Base-by-base conservation (phyloP, 345 rosid genomes). In the Eucalyptus paniculata region DNA sequence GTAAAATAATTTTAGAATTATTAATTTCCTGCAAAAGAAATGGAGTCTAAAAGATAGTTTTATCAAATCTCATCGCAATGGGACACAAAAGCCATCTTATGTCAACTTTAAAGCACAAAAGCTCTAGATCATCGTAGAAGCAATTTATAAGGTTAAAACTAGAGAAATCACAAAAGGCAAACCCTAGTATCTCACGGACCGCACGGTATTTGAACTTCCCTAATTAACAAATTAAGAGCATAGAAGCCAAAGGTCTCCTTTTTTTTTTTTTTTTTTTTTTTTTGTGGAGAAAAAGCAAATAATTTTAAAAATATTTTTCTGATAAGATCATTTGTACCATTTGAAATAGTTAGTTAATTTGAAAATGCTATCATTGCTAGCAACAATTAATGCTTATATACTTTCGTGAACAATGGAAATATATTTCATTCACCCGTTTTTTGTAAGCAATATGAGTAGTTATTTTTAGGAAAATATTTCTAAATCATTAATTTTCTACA, bases 361-460 rank as follows among this genome's bases (percentile, higher is more conserved):
- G 15, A 60, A 60, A 60, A 60, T 26, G 1, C 15, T 60, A 60
- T 26, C 32, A 26, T 60, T 21, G 16, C 6, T 4, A 4, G 26
- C 32, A 11, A 26, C 30, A 60, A 60, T 60, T 12, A 1, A 53
- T 53, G 26, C 5, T 2, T 53, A 53, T 53, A 53, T 53, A 2
- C 58, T 53, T 53, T 8, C 1, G 11, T 53, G 1, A 53, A 53
- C 11, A 53, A 19, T 53, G 11, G 1, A 53, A 53, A 53, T 53
- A 53, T 53, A 19, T 58, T 12, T 58, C n/a, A 26, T 58, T 58
- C 7, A 58, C 1, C 3, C 7, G 0, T 53, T 11, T 58, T 58
- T 26, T 58, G n/a, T 58, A 58, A 26, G 3, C 2, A 0, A 30
- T 30, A 30, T 5, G 14, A 13, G 0, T 5, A 3, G 1, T 28